Percentiles rank a stretch among this genome's conserved stretches.
phyloP scores from a whole-genome alignment of 73 alveolate species.

The Paramecium octaurelia region DNA sequence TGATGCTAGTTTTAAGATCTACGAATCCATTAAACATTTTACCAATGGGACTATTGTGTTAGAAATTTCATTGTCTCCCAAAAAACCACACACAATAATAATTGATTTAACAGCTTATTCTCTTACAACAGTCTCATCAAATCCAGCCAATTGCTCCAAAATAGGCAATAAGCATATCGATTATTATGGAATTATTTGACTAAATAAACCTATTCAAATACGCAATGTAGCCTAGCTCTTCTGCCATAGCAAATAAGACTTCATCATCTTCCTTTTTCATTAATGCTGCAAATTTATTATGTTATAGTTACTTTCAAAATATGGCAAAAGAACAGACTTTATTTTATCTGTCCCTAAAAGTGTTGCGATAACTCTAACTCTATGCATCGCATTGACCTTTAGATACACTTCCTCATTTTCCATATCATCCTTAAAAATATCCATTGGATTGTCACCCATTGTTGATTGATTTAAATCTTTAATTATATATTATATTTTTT shows the following conservation, averaged over 20 bases:
- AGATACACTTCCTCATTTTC: conserved; percentile 94
- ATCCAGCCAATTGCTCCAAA: conserved; percentile 69
- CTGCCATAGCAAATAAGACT: conserved; percentile 95
- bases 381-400: conserved; percentile 95
- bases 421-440: conserved; percentile 90
- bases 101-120: conserved; percentile 85
- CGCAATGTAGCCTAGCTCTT: conserved; percentile 84
- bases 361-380: conserved; percentile 85
- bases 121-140: conserved; percentile 87
- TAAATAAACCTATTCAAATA: conserved; percentile 47
- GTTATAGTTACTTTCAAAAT: conserved; percentile 67
- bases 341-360: conserved; percentile 81
- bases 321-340: conserved; percentile 83
- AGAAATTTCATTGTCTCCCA: conserved; percentile 74
- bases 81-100: conserved; percentile 68
- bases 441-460: conserved; percentile 76
- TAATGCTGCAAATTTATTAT: conserved; percentile 1
- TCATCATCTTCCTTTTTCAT: conserved; percentile 93
- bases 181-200: conserved; percentile 12
- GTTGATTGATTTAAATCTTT: not conserved
- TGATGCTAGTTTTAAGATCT: conserved; percentile 83
- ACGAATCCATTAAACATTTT: not conserved
- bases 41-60: conserved; percentile 78
- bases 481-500: not conserved
- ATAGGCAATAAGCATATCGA: conserved; percentile 64